Evolutionary conservation across 2,329 filamentous ascomycete species (phyloP).

Genomic region (Ophiostoma sp.): DNA sequence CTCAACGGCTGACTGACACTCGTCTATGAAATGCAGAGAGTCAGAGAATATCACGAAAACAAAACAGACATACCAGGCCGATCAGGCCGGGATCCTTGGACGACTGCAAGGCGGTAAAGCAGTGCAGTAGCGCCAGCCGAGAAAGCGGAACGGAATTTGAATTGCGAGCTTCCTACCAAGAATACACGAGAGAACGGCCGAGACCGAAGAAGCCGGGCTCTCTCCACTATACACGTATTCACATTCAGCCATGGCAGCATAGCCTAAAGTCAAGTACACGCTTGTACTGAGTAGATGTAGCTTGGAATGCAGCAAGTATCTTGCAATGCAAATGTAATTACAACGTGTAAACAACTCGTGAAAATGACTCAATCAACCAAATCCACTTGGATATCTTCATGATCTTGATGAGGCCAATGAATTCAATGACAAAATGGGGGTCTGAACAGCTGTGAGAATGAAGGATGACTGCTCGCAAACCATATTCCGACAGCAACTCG

Average conservation of each 20-base stretch:
- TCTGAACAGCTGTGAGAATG: background rate
- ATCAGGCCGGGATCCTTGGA: background rate
- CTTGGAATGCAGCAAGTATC: background rate
- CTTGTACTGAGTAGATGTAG: background rate
- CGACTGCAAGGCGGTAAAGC: conserved; percentile 1
- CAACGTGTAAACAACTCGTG: background rate
- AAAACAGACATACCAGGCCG: background rate
- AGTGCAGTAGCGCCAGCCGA: conserved; percentile 3
- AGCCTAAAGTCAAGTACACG: conserved; percentile 1
- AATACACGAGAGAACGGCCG: background rate
- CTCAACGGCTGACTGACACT: background rate
- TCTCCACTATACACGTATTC: conserved; percentile 8
- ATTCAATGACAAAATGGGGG: too few relatives aligned
- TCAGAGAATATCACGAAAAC: background rate
- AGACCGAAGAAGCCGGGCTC: background rate
- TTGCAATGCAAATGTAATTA: background rate
- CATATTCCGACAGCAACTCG: background rate
- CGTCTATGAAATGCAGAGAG: too few relatives aligned
- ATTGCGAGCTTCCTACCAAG: background rate
- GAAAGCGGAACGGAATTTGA: background rate
- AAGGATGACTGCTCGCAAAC: background rate
- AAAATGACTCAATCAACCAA: background rate
- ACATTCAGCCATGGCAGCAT: background rate
- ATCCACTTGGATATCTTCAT: background rate
- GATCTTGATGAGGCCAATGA: background rate